These are phyloP conservation scores for Retiboletus flavoniger DNA, from an alignment of 1,284 basidiomycete genomes.

Conservation along the genomic window DNA sequence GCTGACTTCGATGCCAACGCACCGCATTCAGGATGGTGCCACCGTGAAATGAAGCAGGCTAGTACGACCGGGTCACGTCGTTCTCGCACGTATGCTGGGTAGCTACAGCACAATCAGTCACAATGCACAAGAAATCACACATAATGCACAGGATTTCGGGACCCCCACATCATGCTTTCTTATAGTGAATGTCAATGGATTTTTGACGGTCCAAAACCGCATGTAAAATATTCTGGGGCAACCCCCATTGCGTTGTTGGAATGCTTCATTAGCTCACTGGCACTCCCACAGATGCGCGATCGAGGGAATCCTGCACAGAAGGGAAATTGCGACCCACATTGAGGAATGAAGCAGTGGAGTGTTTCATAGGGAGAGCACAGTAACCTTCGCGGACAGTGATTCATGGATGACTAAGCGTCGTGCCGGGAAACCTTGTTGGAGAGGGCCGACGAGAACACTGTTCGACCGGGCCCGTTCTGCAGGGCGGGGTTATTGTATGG, in stretches of 20 bases:
- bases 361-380: background rate
- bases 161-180: background rate
- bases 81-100: background rate
- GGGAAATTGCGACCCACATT: background rate
- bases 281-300: background rate
- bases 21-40: background rate
- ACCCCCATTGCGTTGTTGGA: background rate
- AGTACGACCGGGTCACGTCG: background rate
- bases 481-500: background rate
- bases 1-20: background rate
- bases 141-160: background rate
- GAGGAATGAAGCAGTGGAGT: background rate
- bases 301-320: background rate
- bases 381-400: constrained; percentile 31
- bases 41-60: background rate
- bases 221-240: background rate
- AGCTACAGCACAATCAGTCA: background rate
- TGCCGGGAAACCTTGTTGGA: constrained; percentile 31
- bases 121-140: background rate
- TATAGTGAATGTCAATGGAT: background rate
- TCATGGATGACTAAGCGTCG: constrained; percentile 28
- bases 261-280: background rate
- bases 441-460: background rate
- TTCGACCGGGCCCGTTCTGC: background rate
- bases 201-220: background rate